A percentile compares a stretch with the other conserved stretches of the same genome.
These are phyloP conservation scores for Mycena metata DNA, from an alignment of 768 basidiomycete genomes.

Conservation along the genomic window DNA sequence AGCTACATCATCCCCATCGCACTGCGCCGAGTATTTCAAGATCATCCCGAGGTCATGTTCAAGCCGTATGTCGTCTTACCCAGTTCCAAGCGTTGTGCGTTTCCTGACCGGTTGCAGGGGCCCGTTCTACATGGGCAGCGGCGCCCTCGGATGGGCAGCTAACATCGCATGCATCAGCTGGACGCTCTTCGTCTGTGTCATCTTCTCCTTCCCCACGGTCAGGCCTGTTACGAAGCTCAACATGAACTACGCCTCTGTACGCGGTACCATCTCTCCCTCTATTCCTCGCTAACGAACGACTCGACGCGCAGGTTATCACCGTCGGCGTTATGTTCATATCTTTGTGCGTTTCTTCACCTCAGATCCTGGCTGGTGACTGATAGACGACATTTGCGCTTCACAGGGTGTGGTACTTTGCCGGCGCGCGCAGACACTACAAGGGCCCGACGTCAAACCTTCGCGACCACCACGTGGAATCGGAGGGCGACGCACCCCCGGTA, in stretches of 20 bases:
- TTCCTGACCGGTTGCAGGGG: slow-evolving; percentile 50
- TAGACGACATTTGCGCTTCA: neutral
- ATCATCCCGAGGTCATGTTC: slow-evolving; percentile 88
- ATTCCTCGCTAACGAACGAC: neutral
- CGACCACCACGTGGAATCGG: slow-evolving; percentile 26
- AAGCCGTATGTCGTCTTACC: slow-evolving; percentile 57
- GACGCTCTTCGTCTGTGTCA: slow-evolving; percentile 77
- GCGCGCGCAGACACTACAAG: slow-evolving; percentile 67
- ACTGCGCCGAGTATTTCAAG: slow-evolving; percentile 73
- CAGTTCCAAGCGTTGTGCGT: neutral
- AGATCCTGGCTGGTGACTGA: slow-evolving; percentile 14
- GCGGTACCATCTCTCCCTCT: slow-evolving; percentile 34
- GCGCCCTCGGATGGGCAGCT: slow-evolving; percentile 69
- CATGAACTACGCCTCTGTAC: slow-evolving; percentile 87
- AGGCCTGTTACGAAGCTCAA: slow-evolving; percentile 77
- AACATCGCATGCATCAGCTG: slow-evolving; percentile 78
- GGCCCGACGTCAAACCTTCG: slow-evolving; percentile 71
- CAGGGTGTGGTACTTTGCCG: slow-evolving; percentile 66
- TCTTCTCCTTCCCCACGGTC: slow-evolving; percentile 80
- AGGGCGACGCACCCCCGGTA: neutral
- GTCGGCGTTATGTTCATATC: slow-evolving; percentile 66
- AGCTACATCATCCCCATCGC: slow-evolving; percentile 90
- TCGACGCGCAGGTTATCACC: slow-evolving; percentile 59
- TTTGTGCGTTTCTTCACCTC: slow-evolving; percentile 54
- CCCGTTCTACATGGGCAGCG: slow-evolving; percentile 87